phyloP scores from a whole-genome alignment of 768 basidiomycete genomes.

The Boletus tomentosulus region DNA sequence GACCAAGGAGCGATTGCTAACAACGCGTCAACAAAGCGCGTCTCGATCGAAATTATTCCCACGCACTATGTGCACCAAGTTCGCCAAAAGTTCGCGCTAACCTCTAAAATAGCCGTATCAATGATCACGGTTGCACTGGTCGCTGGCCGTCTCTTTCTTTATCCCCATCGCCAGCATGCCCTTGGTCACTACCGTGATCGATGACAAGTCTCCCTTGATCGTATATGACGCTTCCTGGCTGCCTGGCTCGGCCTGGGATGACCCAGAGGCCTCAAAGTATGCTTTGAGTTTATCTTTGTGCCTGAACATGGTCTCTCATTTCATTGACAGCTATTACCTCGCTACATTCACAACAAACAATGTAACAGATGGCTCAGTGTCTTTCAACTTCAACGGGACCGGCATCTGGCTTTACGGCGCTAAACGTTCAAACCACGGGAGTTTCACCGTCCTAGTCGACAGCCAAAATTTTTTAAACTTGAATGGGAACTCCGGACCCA shows the following conservation, averaged over 20 bases:
- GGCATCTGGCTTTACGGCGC: constrained; percentile 48
- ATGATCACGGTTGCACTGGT: background rate
- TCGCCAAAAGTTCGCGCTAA: too few relatives aligned
- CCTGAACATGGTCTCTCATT: background rate
- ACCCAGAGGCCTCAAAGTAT: constrained; percentile 16
- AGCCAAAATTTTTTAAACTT: constrained; percentile 19
- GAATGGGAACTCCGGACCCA: constrained; percentile 26
- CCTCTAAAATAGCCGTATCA: background rate
- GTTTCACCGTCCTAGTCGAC: constrained; percentile 43
- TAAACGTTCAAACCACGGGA: constrained; percentile 44
- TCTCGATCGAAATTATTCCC: constrained; percentile 20
- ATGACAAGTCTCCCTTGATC: constrained; percentile 34
- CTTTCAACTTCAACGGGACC: constrained; percentile 47
- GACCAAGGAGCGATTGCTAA: constrained; percentile 36
- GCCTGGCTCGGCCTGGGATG: constrained; percentile 11
- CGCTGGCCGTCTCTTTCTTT: background rate
- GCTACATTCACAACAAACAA: constrained; percentile 40
- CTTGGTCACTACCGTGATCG: constrained; percentile 21
- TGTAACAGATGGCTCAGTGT: constrained; percentile 30
- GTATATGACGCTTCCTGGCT: constrained; percentile 24
- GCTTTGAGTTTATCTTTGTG: background rate
- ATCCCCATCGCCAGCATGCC: constrained; percentile 16
- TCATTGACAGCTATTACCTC: constrained; percentile 32
- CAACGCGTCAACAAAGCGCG: constrained; percentile 26
- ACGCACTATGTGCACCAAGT: background rate